Evolutionary conservation across 495 filamentous ascomycete species (phyloP).

Genomic region (Articulospora tetracladia): DNA sequence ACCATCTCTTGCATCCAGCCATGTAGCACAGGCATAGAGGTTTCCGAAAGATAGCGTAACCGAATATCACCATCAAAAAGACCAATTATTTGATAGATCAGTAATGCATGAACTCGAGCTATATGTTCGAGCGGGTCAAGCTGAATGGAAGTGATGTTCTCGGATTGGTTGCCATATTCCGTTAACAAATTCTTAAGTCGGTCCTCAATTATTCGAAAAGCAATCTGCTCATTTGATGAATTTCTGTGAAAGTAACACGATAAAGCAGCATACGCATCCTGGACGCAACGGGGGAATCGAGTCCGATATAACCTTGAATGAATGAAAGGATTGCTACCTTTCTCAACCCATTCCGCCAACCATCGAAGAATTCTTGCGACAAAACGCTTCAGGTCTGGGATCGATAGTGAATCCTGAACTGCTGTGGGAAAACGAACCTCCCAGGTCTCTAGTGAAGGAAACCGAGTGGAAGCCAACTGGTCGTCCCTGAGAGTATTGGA

Average conservation of each 20-base stretch:
- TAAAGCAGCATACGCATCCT: constrained; percentile 2
- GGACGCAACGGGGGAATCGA: not conserved
- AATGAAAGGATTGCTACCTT: constrained; percentile 3
- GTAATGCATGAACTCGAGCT: constrained; percentile 39
- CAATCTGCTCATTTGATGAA: not conserved
- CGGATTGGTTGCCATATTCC: not conserved
- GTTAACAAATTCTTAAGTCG: not conserved
- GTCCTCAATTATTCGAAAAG: constrained; percentile 6
- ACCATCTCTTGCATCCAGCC: constrained; percentile 36
- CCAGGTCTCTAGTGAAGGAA: constrained; percentile 1
- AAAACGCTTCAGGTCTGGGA: not conserved
- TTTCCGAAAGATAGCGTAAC: constrained; percentile 40
- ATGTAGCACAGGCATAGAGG: constrained; percentile 40
- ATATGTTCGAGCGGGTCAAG: constrained; percentile 30
- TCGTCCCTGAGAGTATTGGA: not conserved
- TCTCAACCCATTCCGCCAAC: not conserved
- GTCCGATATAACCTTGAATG: constrained; percentile 1
- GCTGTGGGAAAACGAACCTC: not conserved
- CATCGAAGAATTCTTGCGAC: not conserved
- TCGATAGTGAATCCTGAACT: not conserved
- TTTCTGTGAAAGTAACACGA: constrained; percentile 3
- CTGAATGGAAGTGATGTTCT: too few species aligned
- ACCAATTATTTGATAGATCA: constrained; percentile 48
- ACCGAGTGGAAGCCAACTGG: not conserved
- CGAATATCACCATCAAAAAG: constrained; percentile 54